These are phyloP conservation scores for Ambrosia hybrid DNA, from an alignment of 140 eudicot species.

Conservation along the genomic window DNA sequence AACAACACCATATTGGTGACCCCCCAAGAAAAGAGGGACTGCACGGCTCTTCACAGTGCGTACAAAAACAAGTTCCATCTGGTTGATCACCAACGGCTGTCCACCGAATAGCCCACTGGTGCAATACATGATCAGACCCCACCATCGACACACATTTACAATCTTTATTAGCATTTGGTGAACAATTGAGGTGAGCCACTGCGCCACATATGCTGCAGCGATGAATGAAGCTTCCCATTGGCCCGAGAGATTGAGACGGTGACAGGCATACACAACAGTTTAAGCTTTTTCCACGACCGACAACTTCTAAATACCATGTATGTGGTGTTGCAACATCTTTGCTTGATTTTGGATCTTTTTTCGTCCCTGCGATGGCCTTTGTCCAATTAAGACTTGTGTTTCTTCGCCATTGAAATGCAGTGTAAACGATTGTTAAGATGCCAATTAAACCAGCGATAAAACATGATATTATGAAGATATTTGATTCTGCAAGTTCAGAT, in stretches of 20 bases:
- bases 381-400: slow-evolving; percentile 93
- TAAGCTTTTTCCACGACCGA: slow-evolving; percentile 77
- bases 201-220: slow-evolving; percentile 92
- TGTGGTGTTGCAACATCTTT: slow-evolving; percentile 74
- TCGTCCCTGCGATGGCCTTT: slow-evolving; percentile 95
- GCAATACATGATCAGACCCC: slow-evolving; percentile 64
- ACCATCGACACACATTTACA: slow-evolving; percentile 88
- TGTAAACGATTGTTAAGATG: slow-evolving; percentile 75
- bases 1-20: slow-evolving; percentile 89
- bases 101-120: slow-evolving; percentile 95
- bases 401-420: slow-evolving; percentile 99
- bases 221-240: slow-evolving; percentile 56
- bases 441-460: slow-evolving; percentile 85
- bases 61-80: slow-evolving; percentile 70
- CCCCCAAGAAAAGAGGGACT: slow-evolving; percentile 80
- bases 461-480: slow-evolving; percentile 68
- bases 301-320: slow-evolving; percentile 75
- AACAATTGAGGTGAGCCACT: slow-evolving; percentile 70
- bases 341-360: slow-evolving; percentile 81
- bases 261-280: slow-evolving; percentile 85
- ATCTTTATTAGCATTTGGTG: slow-evolving; percentile 62
- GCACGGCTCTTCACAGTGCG: slow-evolving; percentile 87
- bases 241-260: slow-evolving; percentile 53
- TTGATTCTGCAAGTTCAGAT: slow-evolving; percentile 68
- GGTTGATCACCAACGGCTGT: slow-evolving; percentile 68